Evolutionary conservation across 2,329 filamentous ascomycete species (phyloP).

Genomic region (Zasmidium cellare): DNA sequence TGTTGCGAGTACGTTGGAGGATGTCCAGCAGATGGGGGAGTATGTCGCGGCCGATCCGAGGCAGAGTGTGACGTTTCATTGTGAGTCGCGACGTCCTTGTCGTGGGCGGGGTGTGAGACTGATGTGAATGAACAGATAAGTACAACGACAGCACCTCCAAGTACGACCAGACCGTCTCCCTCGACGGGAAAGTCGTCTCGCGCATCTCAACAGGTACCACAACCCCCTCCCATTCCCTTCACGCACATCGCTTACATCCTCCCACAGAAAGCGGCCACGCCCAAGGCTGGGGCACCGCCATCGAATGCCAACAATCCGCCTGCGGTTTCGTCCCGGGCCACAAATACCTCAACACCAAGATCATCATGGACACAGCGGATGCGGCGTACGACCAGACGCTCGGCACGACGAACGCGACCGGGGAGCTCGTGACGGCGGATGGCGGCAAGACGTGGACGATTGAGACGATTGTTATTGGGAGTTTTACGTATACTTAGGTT

Average conservation of each 20-base stretch:
- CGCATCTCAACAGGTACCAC: constrained; percentile 45
- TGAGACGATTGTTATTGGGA: constrained; percentile 37
- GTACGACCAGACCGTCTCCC: constrained; percentile 34
- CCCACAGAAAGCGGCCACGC: constrained; percentile 5
- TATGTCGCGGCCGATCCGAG: constrained; percentile 20
- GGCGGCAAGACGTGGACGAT: constrained; percentile 48
- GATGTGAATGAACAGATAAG: constrained; percentile 30
- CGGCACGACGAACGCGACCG: constrained; percentile 41
- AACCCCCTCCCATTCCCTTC: background rate
- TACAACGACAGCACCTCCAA: constrained; percentile 42
- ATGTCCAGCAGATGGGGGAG: constrained; percentile 20
- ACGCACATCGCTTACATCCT: background rate
- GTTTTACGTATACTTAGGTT: constrained; percentile 8
- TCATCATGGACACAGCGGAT: constrained; percentile 38
- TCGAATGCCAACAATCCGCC: constrained; percentile 31
- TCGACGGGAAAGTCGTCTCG: constrained; percentile 42
- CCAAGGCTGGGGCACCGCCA: constrained; percentile 9
- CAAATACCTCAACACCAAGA: constrained; percentile 44
- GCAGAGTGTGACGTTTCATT: constrained; percentile 45
- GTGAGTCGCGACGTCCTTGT: constrained; percentile 16
- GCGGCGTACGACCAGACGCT: constrained; percentile 44
- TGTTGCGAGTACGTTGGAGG: constrained; percentile 46
- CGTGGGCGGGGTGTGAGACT: background rate
- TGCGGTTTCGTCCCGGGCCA: constrained; percentile 45
- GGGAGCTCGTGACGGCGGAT: constrained; percentile 42